These are phyloP conservation scores for Leccinum subgranulosum DNA, from an alignment of 768 basidiomycete species.

Conservation along the genomic window DNA sequence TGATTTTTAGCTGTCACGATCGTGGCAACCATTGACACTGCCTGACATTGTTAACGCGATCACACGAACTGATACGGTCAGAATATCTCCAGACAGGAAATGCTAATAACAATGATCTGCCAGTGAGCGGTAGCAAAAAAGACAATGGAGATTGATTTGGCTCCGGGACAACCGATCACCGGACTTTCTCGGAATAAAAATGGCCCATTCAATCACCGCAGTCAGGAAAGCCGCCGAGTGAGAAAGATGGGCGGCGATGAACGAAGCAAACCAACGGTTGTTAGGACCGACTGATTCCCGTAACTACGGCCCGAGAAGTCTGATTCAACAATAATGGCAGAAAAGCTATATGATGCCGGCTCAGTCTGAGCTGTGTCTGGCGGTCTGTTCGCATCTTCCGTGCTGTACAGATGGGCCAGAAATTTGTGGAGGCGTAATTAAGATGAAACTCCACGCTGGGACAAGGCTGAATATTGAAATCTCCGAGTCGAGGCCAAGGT, in stretches of 20 bases:
- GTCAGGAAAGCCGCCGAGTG: background rate
- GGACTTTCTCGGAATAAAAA: background rate
- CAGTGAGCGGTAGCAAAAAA: background rate
- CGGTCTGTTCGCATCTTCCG: background rate
- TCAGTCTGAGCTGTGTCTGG: background rate
- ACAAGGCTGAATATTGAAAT: background rate
- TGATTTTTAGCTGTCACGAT: background rate
- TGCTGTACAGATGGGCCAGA: background rate
- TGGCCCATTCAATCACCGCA: background rate
- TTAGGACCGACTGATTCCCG: background rate
- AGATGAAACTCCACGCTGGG: background rate
- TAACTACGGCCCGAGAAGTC: background rate
- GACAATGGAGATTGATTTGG: background rate
- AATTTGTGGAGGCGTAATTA: background rate
- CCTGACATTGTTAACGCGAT: background rate
- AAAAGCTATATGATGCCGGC: background rate
- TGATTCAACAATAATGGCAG: background rate
- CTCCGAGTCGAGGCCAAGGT: background rate
- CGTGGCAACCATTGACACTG: background rate
- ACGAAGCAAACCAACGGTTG: background rate
- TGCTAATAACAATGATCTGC: background rate
- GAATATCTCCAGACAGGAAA: constrained; percentile 3
- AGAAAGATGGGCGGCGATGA: background rate
- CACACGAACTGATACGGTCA: background rate
- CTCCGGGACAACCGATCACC: background rate